A percentile compares a stretch with the other conserved stretches of the same genome.
phyloP scores from a whole-genome alignment of 768 basidiomycete genomes.

The Rossbeevera mucosa region DNA sequence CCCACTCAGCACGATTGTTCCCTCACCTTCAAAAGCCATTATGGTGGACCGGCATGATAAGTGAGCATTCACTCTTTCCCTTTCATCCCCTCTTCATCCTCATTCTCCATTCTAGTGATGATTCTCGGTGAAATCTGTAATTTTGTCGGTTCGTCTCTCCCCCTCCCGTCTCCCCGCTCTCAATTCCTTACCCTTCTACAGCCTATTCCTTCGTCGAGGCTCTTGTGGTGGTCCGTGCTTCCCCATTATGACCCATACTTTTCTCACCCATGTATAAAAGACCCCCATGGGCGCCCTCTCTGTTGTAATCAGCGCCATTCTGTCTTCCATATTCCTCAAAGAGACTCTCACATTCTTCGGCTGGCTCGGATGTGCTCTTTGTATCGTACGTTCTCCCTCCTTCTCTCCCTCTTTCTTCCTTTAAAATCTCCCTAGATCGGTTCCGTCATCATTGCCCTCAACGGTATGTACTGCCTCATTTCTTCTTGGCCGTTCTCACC shows the following conservation, averaged over 20 bases:
- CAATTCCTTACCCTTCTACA: slow-evolving; percentile 23
- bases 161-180: neutral
- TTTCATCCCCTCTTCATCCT: neutral
- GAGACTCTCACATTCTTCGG: slow-evolving; percentile 94
- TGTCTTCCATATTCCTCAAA: slow-evolving; percentile 90
- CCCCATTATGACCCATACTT: neutral
- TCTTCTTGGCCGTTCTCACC: neutral
- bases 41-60: slow-evolving; percentile 95
- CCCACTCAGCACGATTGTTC: slow-evolving; percentile 4
- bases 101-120: slow-evolving; percentile 57
- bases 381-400: slow-evolving; percentile 58
- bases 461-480: slow-evolving; percentile 43
- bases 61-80: slow-evolving; percentile 31
- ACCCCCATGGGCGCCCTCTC: slow-evolving; percentile 95
- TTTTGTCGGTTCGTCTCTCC: slow-evolving; percentile 61
- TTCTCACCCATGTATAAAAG: slow-evolving; percentile 30
- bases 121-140: slow-evolving; percentile 87
- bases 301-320: slow-evolving; percentile 90
- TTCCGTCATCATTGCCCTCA: slow-evolving; percentile 86
- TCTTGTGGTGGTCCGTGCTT: slow-evolving; percentile 73
- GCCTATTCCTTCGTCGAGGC: slow-evolving; percentile 90
- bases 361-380: slow-evolving; percentile 90
- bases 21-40: slow-evolving; percentile 43
- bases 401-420: neutral
- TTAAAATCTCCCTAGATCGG: slow-evolving; percentile 50